These are phyloP conservation scores for Inga leiocalycina DNA, from an alignment of 306 rosid species.

Conservation along the genomic window DNA sequence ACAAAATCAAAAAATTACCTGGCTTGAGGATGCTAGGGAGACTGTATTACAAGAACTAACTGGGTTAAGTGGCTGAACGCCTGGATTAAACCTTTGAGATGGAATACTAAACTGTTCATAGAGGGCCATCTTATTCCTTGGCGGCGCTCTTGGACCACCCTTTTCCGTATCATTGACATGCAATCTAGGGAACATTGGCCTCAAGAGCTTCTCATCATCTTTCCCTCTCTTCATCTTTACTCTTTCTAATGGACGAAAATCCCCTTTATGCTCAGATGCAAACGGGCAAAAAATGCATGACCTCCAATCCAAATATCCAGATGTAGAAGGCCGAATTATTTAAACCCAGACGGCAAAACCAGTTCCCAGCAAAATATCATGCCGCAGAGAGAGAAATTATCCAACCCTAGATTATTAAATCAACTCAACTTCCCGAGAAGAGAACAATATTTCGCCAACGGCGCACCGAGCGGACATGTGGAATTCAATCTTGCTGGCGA, in stretches of 20 bases:
- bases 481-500: constrained; percentile 30
- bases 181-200: constrained; percentile 93
- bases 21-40: constrained; percentile 59
- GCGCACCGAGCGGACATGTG: neutral
- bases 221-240: constrained; percentile 71
- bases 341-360: constrained; percentile 23
- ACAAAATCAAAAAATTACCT: constrained; percentile 51
- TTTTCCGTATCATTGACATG: constrained; percentile 87
- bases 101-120: constrained; percentile 93
- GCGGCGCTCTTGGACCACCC: constrained; percentile 99
- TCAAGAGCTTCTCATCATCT: constrained; percentile 77
- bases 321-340: constrained; percentile 26
- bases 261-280: constrained; percentile 10
- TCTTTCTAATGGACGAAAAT: constrained; percentile 31
- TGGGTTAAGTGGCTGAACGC: constrained; percentile 43
- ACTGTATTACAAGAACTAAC: constrained; percentile 40
- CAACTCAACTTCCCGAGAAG: constrained; percentile 10
- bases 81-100: constrained; percentile 67
- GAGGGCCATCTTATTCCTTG: constrained; percentile 99
- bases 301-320: constrained; percentile 33
- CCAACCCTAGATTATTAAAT: constrained; percentile 18
- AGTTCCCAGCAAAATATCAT: neutral
- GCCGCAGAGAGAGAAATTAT: neutral
- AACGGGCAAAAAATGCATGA: neutral
- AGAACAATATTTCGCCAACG: constrained; percentile 1